Percentiles rank a stretch among this genome's conserved stretches.
Conservation (phyloP, 345 rosid species). For the Zanthoxylum bungeanum region DNA sequence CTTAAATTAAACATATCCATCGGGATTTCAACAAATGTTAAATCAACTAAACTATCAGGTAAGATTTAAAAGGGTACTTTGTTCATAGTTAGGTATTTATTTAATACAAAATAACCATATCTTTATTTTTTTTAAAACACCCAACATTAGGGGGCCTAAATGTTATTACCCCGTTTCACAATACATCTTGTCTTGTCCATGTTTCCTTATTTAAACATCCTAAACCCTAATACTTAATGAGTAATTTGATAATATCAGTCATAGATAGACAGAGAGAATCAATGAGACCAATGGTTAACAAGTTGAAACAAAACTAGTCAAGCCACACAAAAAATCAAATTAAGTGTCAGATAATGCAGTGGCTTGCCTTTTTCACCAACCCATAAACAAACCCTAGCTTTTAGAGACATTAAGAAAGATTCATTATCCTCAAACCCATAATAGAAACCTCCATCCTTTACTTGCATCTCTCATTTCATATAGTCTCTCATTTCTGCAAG, state of each 20-base stretch:
- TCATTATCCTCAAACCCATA: slow-evolving; percentile 36
- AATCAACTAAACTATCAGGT: too few relatives aligned
- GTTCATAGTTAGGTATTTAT: too few relatives aligned
- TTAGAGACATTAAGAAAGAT: slow-evolving; percentile 50
- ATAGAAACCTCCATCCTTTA: slow-evolving; percentile 38
- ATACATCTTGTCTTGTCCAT: background rate
- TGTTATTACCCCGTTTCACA: background rate
- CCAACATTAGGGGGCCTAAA: background rate
- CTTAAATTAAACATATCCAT: too few relatives aligned
- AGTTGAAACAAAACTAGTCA: slow-evolving; percentile 25
- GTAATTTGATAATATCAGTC: background rate
- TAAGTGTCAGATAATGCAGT: slow-evolving; percentile 14
- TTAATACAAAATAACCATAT: background rate
- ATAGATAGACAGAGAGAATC: background rate
- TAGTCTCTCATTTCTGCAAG: slow-evolving; percentile 14
- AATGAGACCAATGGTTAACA: slow-evolving; percentile 35
- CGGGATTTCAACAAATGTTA: too few relatives aligned
- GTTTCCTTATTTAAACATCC: background rate
- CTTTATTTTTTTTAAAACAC: background rate
- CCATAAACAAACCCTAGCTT: slow-evolving; percentile 46
- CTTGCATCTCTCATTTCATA: slow-evolving; percentile 15
- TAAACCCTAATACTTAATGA: background rate
- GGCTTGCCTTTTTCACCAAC: slow-evolving; percentile 42
- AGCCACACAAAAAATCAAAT: slow-evolving; percentile 16
- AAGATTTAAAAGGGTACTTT: too few relatives aligned